Conservation (phyloP, 306 rosid species). For the Malus asiatica region DNA sequence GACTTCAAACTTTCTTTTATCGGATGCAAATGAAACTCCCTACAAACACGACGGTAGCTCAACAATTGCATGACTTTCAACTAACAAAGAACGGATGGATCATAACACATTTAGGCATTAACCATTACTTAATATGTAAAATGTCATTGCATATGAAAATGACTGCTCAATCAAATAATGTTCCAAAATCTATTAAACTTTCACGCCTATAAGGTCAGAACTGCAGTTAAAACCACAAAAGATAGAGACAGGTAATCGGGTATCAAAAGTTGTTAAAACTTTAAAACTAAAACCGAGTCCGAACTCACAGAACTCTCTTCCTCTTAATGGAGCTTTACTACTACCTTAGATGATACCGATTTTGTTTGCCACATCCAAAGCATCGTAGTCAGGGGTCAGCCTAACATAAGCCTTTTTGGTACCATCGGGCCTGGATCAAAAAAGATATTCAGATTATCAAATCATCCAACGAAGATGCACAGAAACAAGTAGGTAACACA, state of each 20-base stretch:
- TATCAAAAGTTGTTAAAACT: background rate
- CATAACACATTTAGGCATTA: background rate
- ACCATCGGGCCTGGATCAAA: constrained; percentile 76
- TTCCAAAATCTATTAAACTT: background rate
- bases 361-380: constrained; percentile 86
- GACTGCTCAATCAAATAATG: background rate
- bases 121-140: background rate
- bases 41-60: background rate
- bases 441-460: background rate
- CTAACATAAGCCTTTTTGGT: constrained; percentile 89
- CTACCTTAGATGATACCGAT: constrained; percentile 67
- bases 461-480: background rate
- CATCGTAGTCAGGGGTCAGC: constrained; percentile 81
- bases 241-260: background rate
- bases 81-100: background rate
- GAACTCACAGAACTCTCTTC: background rate
- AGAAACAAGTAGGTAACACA: background rate
- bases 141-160: background rate
- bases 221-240: background rate
- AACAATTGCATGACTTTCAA: background rate
- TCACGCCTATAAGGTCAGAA: background rate
- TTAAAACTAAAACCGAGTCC: background rate
- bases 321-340: background rate
- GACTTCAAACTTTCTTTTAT: background rate
- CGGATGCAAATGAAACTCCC: background rate